Evolutionary conservation across 169 alveolate species (phyloP).

Genomic region (Plasmodium ovale): DNA sequence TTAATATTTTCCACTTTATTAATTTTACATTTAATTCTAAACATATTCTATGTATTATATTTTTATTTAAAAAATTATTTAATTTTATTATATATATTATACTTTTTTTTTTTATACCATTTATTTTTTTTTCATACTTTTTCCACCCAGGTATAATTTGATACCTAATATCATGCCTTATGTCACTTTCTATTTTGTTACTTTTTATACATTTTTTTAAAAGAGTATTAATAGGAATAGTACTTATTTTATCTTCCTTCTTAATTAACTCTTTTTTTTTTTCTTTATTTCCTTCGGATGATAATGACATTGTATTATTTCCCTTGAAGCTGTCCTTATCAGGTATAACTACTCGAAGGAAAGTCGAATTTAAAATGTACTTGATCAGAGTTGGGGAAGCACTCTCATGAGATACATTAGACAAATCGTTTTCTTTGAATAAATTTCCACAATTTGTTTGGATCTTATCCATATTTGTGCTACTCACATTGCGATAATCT

Average conservation of each 20-base stretch:
- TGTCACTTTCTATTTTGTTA: neutral
- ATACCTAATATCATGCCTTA: neutral
- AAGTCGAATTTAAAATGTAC: constrained; percentile 57
- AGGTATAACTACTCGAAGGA: constrained; percentile 33
- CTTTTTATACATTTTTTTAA: neutral
- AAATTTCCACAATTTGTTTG: too few species aligned
- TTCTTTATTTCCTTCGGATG: neutral
- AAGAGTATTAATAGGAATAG: too few species aligned
- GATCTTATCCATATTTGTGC: too few species aligned
- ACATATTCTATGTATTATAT: constrained; percentile 55
- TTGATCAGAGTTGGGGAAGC: too few species aligned
- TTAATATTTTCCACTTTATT: constrained; percentile 82
- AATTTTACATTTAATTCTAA: constrained; percentile 80
- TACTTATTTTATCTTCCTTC: too few species aligned
- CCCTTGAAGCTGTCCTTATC: neutral
- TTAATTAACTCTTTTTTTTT: neutral
- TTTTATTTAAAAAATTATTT: constrained; percentile 67
- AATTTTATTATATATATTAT: constrained; percentile 18
- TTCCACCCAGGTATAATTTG: constrained; percentile 28
- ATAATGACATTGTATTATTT: too few species aligned
- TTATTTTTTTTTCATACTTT: neutral
- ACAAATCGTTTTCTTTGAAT: too few species aligned
- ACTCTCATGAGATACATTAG: too few species aligned
- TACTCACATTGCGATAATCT: neutral
- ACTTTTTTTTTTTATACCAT: constrained; percentile 1